Evolutionary conservation across 306 rosid species (phyloP).

Genomic region (Medicago ruthenica): DNA sequence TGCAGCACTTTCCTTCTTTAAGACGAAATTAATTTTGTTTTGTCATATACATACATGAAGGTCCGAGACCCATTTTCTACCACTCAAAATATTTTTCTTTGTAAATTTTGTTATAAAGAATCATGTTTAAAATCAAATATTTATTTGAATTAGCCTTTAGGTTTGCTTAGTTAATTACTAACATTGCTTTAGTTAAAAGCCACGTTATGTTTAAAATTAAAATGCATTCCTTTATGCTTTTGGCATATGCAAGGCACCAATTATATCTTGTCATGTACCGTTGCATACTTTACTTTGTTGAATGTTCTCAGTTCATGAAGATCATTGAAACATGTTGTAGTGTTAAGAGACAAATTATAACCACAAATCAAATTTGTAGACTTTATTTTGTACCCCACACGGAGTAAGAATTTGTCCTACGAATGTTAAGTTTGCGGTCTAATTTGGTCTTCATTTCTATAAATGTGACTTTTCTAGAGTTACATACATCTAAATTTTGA

Average conservation of each 20-base stretch:
- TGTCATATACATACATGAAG: not conserved
- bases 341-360: conserved; percentile 22
- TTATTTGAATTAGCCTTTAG: not conserved
- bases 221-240: conserved; percentile 37
- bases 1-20: not conserved
- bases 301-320: conserved; percentile 13
- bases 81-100: not conserved
- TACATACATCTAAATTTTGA: not conserved
- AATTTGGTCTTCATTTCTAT: conserved; percentile 33
- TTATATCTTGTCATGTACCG: conserved; percentile 27
- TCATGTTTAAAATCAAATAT: no score
- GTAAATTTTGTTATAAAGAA: no score
- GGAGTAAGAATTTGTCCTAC: conserved; percentile 14
- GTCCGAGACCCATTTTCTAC: not conserved
- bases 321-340: conserved; percentile 31
- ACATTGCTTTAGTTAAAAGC: conserved; percentile 35
- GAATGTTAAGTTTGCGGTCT: conserved; percentile 1
- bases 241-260: conserved; percentile 44
- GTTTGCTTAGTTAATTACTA: not conserved
- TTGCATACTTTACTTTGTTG: conserved; percentile 44
- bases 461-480: conserved; percentile 32
- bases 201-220: conserved; percentile 10
- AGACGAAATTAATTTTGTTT: not conserved
- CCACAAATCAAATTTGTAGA: conserved; percentile 27
- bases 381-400: conserved; percentile 23